These are phyloP conservation scores for Pichia sp. DNA, from an alignment of 1,139 yeast genomes.

Conservation along the genomic window DNA sequence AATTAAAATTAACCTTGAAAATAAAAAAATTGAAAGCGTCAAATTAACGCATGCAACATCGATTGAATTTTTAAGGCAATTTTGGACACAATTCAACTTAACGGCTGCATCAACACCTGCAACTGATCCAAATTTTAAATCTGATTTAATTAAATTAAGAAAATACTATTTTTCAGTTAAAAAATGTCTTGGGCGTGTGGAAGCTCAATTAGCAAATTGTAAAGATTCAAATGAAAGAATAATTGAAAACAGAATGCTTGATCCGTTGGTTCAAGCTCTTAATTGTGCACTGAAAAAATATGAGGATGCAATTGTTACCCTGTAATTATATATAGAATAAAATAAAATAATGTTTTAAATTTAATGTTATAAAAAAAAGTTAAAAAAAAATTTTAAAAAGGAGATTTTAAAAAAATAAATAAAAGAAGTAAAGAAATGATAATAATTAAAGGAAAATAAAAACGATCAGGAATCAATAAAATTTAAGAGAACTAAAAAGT, in stretches of 20 bases:
- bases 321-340: not conserved
- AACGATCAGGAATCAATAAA: no score
- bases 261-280: conserved; percentile 35
- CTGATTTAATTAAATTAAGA: conserved; percentile 32
- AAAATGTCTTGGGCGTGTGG: conserved; percentile 42
- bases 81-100: conserved; percentile 58
- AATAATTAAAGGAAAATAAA: no score
- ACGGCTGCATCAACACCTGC: conserved; percentile 31
- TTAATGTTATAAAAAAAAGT: no score
- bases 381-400: no score
- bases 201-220: conserved; percentile 27
- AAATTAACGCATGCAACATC: conserved; percentile 59
- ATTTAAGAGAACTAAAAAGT: no score
- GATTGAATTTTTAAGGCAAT: conserved; percentile 63
- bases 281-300: conserved; percentile 35
- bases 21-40: conserved; percentile 34
- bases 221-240: conserved; percentile 27
- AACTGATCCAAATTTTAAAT: conserved; percentile 44
- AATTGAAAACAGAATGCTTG: conserved; percentile 25
- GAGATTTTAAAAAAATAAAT: no score
- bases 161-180: conserved; percentile 42
- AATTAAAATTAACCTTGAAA: conserved; percentile 11
- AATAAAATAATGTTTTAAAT: no score
- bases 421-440: no score
- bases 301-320: conserved; percentile 26